These are phyloP conservation scores for Capsicum chinense DNA, from an alignment of 257 asterid species.

Conservation along the genomic window DNA sequence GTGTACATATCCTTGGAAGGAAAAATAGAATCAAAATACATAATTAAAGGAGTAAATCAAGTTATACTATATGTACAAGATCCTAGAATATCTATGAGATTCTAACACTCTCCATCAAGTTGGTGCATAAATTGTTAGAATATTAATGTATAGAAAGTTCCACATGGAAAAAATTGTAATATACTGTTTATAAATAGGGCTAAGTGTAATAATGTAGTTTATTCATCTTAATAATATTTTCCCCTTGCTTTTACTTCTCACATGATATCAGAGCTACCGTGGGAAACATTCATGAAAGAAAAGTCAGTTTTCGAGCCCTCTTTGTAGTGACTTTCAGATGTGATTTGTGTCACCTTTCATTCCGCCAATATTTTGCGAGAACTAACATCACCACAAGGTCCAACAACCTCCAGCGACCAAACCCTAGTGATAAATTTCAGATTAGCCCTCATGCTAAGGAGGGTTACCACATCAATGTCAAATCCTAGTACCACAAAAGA, in stretches of 20 bases:
- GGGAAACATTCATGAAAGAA: background rate
- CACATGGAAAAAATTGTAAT: background rate
- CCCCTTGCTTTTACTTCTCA: background rate
- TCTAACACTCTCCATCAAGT: background rate
- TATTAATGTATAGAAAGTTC: background rate
- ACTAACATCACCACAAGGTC: background rate
- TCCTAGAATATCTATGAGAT: background rate
- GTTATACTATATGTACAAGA: background rate
- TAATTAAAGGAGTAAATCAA: background rate
- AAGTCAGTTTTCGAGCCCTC: background rate
- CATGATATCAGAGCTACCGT: background rate
- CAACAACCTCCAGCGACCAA: background rate
- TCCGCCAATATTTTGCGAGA: background rate
- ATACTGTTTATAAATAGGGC: background rate
- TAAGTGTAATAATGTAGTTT: background rate
- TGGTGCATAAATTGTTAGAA: conserved; percentile 10
- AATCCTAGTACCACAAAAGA: background rate
- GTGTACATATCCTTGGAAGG: background rate
- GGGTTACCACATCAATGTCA: background rate
- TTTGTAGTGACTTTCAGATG: background rate
- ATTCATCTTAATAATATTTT: background rate
- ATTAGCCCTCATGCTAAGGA: background rate
- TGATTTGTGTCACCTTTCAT: background rate
- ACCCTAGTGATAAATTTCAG: background rate
- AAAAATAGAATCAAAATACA: background rate